Conservation (phyloP, 108 stramenopile species). For the Fistulifera pelliculosa region DNA sequence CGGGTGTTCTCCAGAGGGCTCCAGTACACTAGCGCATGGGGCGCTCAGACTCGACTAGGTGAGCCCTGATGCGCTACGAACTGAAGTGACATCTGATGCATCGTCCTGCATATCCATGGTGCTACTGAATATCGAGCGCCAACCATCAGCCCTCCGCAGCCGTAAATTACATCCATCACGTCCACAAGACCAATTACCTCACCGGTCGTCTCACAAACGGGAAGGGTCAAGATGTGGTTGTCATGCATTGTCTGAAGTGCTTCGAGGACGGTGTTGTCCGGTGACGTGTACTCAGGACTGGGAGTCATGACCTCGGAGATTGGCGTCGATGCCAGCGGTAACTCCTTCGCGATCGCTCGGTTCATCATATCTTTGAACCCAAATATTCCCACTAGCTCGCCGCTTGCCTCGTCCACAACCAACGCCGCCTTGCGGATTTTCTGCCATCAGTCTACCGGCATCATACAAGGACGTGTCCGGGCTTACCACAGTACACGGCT, state of each 20-base stretch:
- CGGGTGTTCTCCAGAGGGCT: constrained; percentile 5
- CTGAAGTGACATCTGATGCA: constrained; percentile 42
- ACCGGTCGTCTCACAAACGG: constrained; percentile 77
- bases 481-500: constrained; percentile 53
- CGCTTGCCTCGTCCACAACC: constrained; percentile 50
- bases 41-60: background rate
- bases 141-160: constrained; percentile 72
- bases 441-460: constrained; percentile 72
- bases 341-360: constrained; percentile 80
- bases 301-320: constrained; percentile 87
- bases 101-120: constrained; percentile 61
- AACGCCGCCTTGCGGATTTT: constrained; percentile 75
- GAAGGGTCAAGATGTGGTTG: constrained; percentile 85
- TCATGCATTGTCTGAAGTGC: constrained; percentile 92
- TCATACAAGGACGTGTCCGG: constrained; percentile 58
- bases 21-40: constrained; percentile 3
- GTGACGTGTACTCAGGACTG: constrained; percentile 76
- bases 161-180: constrained; percentile 91
- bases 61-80: constrained; percentile 17
- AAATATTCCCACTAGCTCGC: constrained; percentile 76
- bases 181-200: constrained; percentile 86
- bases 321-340: constrained; percentile 56
- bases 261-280: constrained; percentile 82
- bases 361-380: constrained; percentile 93
- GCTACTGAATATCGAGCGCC: constrained; percentile 67